These are phyloP conservation scores for Nepenthes alata DNA, from an alignment of 179 eudicot species.

Conservation along the genomic window DNA sequence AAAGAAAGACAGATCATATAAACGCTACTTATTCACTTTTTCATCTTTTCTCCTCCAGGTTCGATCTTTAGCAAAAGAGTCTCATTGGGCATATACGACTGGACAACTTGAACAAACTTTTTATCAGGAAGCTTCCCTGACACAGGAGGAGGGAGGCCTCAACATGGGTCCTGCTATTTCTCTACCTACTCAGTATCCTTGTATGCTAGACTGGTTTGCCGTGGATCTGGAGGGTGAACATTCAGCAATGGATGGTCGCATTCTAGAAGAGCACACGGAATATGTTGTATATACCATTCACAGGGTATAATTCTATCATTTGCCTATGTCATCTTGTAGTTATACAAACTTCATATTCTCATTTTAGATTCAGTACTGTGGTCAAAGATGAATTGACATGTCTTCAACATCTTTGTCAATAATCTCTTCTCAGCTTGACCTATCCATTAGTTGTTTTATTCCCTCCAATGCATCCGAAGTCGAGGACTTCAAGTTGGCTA, in stretches of 20 bases:
- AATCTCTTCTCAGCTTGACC: neutral
- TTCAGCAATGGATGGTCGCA: constrained; percentile 97
- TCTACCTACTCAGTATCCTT: constrained; percentile 53
- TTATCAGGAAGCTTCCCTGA: constrained; percentile 59
- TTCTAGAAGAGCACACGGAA: constrained; percentile 88
- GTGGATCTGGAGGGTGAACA: constrained; percentile 98
- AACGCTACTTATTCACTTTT: neutral
- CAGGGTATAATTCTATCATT: constrained; percentile 53
- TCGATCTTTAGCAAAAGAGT: constrained; percentile 90
- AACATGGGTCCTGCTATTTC: constrained; percentile 32
- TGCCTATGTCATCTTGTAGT: neutral
- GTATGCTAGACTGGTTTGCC: constrained; percentile 87
- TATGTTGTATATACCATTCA: constrained; percentile 94
- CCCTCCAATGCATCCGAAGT: neutral
- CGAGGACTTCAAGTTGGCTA: neutral
- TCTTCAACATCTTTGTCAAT: neutral
- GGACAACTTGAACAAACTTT: constrained; percentile 65
- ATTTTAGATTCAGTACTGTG: neutral
- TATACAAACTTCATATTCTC: neutral
- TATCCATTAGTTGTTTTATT: neutral
- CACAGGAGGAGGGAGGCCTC: constrained; percentile 29
- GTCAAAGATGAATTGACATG: neutral
- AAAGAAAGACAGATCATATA: neutral
- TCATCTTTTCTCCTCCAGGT: constrained; percentile 38
- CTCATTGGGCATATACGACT: constrained; percentile 89